phyloP scores from a whole-genome alignment of 2,329 filamentous ascomycete species.

The Aureobasidium sp. region DNA sequence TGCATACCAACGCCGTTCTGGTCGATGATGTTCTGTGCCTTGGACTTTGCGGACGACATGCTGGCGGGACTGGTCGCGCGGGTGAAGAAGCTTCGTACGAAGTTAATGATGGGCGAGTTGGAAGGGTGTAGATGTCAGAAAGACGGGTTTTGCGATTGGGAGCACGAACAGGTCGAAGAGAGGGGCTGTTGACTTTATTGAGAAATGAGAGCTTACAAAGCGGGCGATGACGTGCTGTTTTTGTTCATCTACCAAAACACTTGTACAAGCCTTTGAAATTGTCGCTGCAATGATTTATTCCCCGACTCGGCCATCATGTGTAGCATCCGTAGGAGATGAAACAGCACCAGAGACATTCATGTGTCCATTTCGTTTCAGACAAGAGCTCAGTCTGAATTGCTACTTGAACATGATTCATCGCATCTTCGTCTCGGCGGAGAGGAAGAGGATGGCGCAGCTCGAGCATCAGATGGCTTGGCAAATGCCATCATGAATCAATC shows the following conservation, averaged over 20 bases:
- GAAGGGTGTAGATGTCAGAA: background rate
- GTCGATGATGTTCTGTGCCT: slow-evolving; percentile 80
- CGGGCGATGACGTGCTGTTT: background rate
- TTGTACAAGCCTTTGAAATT: background rate
- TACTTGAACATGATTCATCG: too few species aligned
- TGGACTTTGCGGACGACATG: slow-evolving; percentile 78
- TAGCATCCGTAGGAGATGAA: background rate
- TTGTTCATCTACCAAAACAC: background rate
- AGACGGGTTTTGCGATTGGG: background rate
- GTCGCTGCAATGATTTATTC: background rate
- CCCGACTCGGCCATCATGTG: background rate
- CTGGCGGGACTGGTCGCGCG: slow-evolving; percentile 51
- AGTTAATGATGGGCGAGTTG: slow-evolving; percentile 49
- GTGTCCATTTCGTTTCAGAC: too few species aligned
- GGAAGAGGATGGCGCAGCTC: slow-evolving; percentile 1
- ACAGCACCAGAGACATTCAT: background rate
- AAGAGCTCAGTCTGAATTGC: too few species aligned
- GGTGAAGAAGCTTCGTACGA: slow-evolving; percentile 67
- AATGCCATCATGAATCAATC: background rate
- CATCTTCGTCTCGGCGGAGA: background rate
- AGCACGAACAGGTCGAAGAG: background rate
- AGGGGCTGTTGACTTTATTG: slow-evolving; percentile 9
- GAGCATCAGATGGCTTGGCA: background rate
- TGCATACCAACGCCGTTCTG: slow-evolving; percentile 74
- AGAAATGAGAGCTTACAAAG: slow-evolving; percentile 8